A percentile compares a stretch with the other conserved stretches of the same genome.
Conservation (phyloP, 345 rosid species). For the Syzygium aqueum region DNA sequence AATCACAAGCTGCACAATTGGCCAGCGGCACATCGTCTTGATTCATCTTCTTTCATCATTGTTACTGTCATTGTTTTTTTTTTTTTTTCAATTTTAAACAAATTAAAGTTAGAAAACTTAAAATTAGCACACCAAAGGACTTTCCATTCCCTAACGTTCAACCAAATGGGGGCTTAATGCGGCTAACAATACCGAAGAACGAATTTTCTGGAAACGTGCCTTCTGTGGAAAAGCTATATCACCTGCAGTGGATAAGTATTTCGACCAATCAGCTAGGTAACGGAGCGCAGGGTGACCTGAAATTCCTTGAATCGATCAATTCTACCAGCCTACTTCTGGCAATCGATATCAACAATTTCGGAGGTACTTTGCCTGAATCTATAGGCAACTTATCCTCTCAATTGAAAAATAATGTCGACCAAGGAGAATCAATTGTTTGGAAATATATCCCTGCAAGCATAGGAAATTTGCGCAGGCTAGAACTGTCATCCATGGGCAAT, state of each 20-base stretch:
- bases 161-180: background rate
- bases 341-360: background rate
- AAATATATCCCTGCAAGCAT: constrained; percentile 7
- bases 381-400: background rate
- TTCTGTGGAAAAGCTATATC: background rate
- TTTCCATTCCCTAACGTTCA: no score
- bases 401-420: background rate
- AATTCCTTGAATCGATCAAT: background rate
- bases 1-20: background rate
- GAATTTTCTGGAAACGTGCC: constrained; percentile 4
- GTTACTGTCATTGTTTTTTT: no score
- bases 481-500: background rate
- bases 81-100: no score
- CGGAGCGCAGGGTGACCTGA: background rate
- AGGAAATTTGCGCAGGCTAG: constrained; percentile 6
- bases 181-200: background rate
- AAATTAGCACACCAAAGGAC: background rate
- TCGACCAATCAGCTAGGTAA: background rate
- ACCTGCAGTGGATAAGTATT: background rate
- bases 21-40: background rate
- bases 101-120: no score
- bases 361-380: background rate
- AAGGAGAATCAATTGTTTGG: background rate
- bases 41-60: background rate
- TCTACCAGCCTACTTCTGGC: background rate